A percentile compares a stretch with the other conserved stretches of the same genome.
phyloP scores from a whole-genome alignment of 768 basidiomycete species.

The Xanthoconium purpureum region DNA sequence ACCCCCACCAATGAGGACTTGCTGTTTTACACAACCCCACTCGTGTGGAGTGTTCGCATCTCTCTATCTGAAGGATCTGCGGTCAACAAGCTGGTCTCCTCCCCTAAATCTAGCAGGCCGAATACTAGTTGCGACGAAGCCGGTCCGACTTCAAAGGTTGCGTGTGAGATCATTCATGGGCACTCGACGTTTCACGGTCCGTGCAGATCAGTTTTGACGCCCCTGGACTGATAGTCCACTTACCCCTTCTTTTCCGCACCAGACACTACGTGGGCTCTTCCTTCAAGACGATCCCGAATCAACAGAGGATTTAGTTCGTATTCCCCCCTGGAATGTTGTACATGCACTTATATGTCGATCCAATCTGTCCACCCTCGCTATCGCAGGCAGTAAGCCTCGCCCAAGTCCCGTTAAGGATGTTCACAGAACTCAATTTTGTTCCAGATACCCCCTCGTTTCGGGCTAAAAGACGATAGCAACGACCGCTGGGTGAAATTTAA shows the following conservation, averaged over 20 bases:
- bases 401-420: neutral
- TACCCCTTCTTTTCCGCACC: neutral
- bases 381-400: conserved; percentile 15
- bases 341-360: neutral
- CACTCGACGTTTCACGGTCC: conserved; percentile 16
- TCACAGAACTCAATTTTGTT: neutral
- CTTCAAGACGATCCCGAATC: conserved; percentile 21
- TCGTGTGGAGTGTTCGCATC: neutral
- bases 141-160: neutral
- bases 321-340: neutral
- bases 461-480: conserved; percentile 49
- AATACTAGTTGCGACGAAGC: neutral
- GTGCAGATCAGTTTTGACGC: neutral
- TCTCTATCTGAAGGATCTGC: neutral
- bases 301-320: conserved; percentile 12
- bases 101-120: neutral
- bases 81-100: neutral
- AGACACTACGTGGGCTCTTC: conserved; percentile 16
- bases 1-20: no score
- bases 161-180: conserved; percentile 3
- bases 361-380: neutral
- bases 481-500: conserved; percentile 51
- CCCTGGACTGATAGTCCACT: neutral
- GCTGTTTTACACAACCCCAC: no score
- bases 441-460: conserved; percentile 58